Percentiles rank a stretch among this genome's conserved stretches.
Evolutionary conservation across 345 rosid genomes (phyloP).

Genomic region (Euphorbia tirucalli): DNA sequence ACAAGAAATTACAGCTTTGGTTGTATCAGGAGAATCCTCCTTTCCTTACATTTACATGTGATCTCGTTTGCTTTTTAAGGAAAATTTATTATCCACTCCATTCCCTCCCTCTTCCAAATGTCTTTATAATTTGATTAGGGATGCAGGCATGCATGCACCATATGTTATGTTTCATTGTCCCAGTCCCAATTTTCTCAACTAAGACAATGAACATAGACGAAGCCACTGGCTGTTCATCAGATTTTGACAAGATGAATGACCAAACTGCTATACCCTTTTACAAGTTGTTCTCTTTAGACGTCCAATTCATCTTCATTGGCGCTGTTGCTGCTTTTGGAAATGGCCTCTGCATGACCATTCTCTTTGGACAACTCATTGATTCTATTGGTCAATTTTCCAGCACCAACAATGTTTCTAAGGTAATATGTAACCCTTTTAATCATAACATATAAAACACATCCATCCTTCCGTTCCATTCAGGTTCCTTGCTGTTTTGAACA

Average conservation of each 20-base stretch:
- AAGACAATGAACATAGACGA: too few species aligned
- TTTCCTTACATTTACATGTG: not conserved
- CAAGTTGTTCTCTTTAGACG: slow-evolving; percentile 58
- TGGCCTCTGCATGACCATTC: slow-evolving; percentile 58
- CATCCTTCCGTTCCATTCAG: too few species aligned
- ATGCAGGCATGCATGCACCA: too few species aligned
- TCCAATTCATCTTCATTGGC: slow-evolving; percentile 50
- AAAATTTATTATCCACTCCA: not conserved
- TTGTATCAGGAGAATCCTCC: not conserved
- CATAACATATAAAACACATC: too few species aligned
- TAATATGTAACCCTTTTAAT: too few species aligned
- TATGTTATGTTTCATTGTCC: too few species aligned
- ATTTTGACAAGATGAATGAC: slow-evolving; percentile 11
- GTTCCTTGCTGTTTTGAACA: too few species aligned
- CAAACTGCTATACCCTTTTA: slow-evolving; percentile 19
- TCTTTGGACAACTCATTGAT: slow-evolving; percentile 40
- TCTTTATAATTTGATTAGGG: too few species aligned
- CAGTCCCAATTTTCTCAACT: too few species aligned
- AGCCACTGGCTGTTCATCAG: too few species aligned
- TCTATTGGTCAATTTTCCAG: slow-evolving; percentile 5
- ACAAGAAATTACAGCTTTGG: not conserved
- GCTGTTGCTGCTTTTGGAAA: slow-evolving; percentile 52
- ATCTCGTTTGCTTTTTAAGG: not conserved
- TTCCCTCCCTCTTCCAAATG: not conserved
- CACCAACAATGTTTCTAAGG: too few species aligned